Evolutionary conservation across 352 stramenopile species (phyloP).

Genomic region (Pythium biforme): DNA sequence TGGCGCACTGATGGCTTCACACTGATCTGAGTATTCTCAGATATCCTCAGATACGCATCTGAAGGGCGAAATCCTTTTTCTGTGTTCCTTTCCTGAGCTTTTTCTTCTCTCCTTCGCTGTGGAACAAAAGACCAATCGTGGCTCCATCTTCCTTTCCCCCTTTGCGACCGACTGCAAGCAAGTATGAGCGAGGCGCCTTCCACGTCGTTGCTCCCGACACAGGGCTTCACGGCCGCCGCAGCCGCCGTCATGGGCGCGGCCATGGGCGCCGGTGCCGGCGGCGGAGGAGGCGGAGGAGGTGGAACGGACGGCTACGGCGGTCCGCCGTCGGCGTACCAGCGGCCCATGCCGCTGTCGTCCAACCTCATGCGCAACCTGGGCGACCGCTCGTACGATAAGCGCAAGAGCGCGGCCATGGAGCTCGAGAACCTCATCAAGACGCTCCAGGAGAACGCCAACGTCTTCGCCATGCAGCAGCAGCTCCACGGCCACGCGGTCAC

Average conservation of each 20-base stretch:
- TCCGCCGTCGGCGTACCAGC: constrained; percentile 33
- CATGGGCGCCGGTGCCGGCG: constrained; percentile 29
- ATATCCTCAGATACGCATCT: too few species aligned
- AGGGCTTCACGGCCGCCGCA: constrained; percentile 38
- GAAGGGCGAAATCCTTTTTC: too few species aligned
- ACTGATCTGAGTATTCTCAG: too few species aligned
- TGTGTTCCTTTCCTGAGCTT: too few species aligned
- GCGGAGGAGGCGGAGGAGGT: background rate
- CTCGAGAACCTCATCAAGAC: constrained; percentile 98
- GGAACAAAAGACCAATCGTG: background rate
- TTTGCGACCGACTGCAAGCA: too few species aligned
- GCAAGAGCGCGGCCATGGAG: constrained; percentile 98
- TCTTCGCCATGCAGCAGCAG: constrained; percentile 62
- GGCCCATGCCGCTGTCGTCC: constrained; percentile 72
- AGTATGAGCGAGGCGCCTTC: constrained; percentile 24
- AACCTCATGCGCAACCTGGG: constrained; percentile 91
- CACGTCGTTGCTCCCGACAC: constrained; percentile 15
- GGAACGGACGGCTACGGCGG: constrained; percentile 21
- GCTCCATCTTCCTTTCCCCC: background rate
- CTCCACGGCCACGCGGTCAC: constrained; percentile 30
- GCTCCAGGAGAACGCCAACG: constrained; percentile 92
- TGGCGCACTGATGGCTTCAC: too few species aligned
- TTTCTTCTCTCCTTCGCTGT: background rate
- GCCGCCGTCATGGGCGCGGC: constrained; percentile 57
- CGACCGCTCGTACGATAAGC: constrained; percentile 99